These are phyloP conservation scores for Camellia lanceoleosa DNA, from an alignment of 148 eudicot species.

Conservation along the genomic window DNA sequence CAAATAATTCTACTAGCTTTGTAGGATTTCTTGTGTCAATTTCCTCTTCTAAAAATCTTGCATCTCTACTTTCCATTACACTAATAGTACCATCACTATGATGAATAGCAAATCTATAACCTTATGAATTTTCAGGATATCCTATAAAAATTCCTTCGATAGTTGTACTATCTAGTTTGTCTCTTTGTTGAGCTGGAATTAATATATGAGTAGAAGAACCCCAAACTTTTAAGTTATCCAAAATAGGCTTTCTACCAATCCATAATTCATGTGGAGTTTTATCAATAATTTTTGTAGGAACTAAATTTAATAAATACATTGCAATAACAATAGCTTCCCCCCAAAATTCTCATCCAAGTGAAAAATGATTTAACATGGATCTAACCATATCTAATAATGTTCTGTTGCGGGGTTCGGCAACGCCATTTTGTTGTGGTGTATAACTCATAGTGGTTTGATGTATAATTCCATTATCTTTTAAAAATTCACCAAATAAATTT, in stretches of 20 bases:
- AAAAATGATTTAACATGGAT: too few relatives aligned
- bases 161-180: neutral
- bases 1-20: neutral
- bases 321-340: too few relatives aligned
- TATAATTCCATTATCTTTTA: too few relatives aligned
- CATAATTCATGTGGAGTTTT: neutral
- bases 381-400: too few relatives aligned
- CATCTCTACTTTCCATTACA: conserved; percentile 1
- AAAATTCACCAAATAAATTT: too few relatives aligned
- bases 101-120: neutral
- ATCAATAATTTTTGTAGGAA: neutral
- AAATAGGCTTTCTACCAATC: neutral
- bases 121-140: neutral
- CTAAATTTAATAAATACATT: too few relatives aligned
- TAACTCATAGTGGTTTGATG: too few relatives aligned
- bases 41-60: neutral
- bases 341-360: too few relatives aligned
- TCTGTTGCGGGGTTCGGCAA: too few relatives aligned
- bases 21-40: neutral
- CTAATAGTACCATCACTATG: neutral
- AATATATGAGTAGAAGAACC: neutral
- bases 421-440: too few relatives aligned
- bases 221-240: neutral
- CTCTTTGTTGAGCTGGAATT: neutral
- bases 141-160: neutral